Percentiles rank a stretch among this genome's conserved stretches.
These are phyloP conservation scores for Solanum appendiculatum DNA, from an alignment of 257 asterid genomes.

Conservation along the genomic window DNA sequence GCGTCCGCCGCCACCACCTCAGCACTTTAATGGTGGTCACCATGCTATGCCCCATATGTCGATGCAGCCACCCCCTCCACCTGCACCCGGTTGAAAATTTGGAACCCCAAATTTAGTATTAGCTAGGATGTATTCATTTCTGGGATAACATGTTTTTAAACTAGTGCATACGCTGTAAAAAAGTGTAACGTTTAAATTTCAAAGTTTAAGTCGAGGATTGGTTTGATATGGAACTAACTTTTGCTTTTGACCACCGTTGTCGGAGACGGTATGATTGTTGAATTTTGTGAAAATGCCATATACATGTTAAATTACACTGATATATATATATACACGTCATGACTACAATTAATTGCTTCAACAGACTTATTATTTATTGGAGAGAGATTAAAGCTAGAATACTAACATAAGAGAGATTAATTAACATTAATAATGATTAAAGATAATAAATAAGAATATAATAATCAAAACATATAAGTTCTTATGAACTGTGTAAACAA, in stretches of 20 bases:
- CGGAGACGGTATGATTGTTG: not conserved
- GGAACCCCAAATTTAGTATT: not conserved
- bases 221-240: not conserved
- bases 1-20: not conserved
- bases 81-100: not conserved
- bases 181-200: not conserved
- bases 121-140: not conserved
- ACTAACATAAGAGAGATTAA: too few species aligned
- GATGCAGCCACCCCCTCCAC: slow-evolving; percentile 1
- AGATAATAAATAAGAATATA: too few species aligned
- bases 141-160: not conserved
- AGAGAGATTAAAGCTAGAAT: too few species aligned
- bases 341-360: too few species aligned
- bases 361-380: too few species aligned
- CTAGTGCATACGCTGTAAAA: not conserved
- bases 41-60: slow-evolving; percentile 1
- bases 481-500: too few species aligned
- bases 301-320: not conserved
- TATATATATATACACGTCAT: too few species aligned
- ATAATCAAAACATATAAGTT: too few species aligned
- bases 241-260: not conserved
- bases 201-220: not conserved
- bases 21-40: not conserved
- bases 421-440: too few species aligned
- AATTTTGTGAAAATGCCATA: not conserved